Base-by-base conservation (phyloP, 225 moss, liverwort and hornwort species). In the Bryoerythrophyllum caledonicum region DNA sequence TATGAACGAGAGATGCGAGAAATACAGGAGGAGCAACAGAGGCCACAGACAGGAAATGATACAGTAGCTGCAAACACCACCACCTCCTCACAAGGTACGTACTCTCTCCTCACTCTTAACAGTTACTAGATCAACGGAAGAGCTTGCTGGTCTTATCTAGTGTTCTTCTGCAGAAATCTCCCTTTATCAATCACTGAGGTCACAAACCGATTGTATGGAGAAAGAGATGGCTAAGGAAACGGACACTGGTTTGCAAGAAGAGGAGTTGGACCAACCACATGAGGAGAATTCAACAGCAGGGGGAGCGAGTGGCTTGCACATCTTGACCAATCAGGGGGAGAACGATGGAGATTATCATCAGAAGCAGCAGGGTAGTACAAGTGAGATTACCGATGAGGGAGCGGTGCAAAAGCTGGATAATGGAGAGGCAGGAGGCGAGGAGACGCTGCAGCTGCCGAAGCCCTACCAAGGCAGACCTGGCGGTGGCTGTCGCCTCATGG, bases 401-500 rank as follows among this genome's bases (percentile, higher is more conserved):
- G 73, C 80, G 0, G 81, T 87, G 10, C 53, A 32, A 49, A 85
- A 85, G n/a, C 2, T 81, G 23, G 37, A 60, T 11, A 57, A 49
- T 30, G 68, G 26, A 2, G 64, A 82, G 34, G 23, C 32, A n/a
- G n/a, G n/a, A 65, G 76, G 72, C 10, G 38, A 58, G 19, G 80
- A 83, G n/a, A 66, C 49, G 2, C 77, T 89, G 8, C 76, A 80
- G 43, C 44, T 96, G 79, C 83, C 90, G 28, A 57, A 67, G 67
- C 93, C 93, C 53, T 93, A 86, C 62, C 77, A 64, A 75, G 82
- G 84, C 19, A 83, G 93, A 72, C 88, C 90, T 9, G 80, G 84
- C 56, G 80, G 38, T 75, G 96, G 92, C 1, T 96, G 86, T 70
- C 89, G 88, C 25, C 86, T 79, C 27, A 92, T 96, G 89, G 86